A percentile compares a stretch with the other conserved stretches of the same genome.
Conservation (phyloP, 1,139 yeast genomes). For the Magnusiomyces sp. region DNA sequence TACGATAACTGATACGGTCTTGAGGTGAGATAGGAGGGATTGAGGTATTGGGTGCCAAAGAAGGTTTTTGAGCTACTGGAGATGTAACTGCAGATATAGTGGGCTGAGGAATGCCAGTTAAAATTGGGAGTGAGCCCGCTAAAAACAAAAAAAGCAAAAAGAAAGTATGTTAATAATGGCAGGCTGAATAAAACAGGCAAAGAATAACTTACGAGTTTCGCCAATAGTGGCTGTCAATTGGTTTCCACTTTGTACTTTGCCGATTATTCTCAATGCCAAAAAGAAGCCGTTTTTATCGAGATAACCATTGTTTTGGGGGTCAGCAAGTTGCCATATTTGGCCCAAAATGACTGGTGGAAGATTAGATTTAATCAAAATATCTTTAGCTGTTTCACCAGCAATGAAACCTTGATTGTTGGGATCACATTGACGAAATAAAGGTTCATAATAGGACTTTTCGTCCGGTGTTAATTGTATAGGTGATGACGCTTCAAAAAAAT, state of each 20-base stretch:
- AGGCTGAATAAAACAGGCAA: background rate
- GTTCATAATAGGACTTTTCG: background rate
- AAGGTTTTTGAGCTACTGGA: background rate
- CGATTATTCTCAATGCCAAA: constrained; percentile 80
- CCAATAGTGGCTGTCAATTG: constrained; percentile 45
- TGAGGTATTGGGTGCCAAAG: constrained; percentile 1
- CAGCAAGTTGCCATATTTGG: constrained; percentile 91
- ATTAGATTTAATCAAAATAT: constrained; percentile 79
- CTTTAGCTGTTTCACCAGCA: constrained; percentile 85
- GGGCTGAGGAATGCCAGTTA: constrained; percentile 22
- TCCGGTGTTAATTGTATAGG: background rate
- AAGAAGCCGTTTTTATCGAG: constrained; percentile 76
- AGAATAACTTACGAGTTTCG: constrained; percentile 29
- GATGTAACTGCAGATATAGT: background rate
- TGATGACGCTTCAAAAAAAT: no score
- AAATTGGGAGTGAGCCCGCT: constrained; percentile 44
- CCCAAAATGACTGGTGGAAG: constrained; percentile 72
- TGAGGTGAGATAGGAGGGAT: constrained; percentile 56
- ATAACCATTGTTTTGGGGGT: constrained; percentile 75
- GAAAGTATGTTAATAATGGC: background rate
- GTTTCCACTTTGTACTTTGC: constrained; percentile 74
- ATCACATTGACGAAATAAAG: constrained; percentile 66
- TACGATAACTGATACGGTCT: constrained; percentile 65
- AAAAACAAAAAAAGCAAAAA: background rate
- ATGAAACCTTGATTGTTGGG: constrained; percentile 71